Evolutionary conservation across 2,329 filamentous ascomycete genomes (phyloP), one percentile per base, ranked within the genome.

Genomic region (Alternaria triticimaculans): DNA sequence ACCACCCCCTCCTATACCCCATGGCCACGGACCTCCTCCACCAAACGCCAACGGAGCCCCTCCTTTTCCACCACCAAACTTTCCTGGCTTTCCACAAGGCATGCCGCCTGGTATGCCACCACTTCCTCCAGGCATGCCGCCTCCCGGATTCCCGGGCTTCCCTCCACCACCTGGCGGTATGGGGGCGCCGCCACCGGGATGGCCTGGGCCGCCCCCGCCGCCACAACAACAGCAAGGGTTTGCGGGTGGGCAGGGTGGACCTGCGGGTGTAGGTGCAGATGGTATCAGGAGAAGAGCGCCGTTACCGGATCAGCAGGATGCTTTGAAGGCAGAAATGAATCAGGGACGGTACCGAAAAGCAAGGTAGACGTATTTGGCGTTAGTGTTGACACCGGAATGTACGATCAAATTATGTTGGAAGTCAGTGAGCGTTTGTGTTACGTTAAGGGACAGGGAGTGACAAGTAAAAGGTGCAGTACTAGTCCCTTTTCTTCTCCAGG

Each of bases 271-370:
- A 21, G 79, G 73, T 21, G 51, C 33, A 15, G 59, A 55, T 46
- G 61, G 60, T 5, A 77, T 77, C 49, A 78, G 73, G 23, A 77
- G 62, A 69, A 82, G 90, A 64, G 92, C 87, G 6, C 93, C 92
- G 9, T 81, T 97, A 46, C 93, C 93, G 0, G 94, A 92, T 76
- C 93, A 96, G 80, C 89, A 92, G 75, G 93, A 96, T 77, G 94
- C 92, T 71, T 81, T 96, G 71, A 87, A 90, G 70, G 88, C 90
- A 78, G 92, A 95, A 80, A 93, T 95, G 84, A 87, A 86, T 66
- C 82, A 83, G 66, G 85, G 85, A 11, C 80, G 84, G 68, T 87
- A 83, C 72, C 77, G 82, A 56, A 75, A 74, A 61, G 63, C 71
- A 11, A 66, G 72, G 58, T 74, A 62, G 49, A 41, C 21, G 44